Base-by-base conservation (phyloP, 2,329 filamentous ascomycete species). In the Aureobasidium sp. region DNA sequence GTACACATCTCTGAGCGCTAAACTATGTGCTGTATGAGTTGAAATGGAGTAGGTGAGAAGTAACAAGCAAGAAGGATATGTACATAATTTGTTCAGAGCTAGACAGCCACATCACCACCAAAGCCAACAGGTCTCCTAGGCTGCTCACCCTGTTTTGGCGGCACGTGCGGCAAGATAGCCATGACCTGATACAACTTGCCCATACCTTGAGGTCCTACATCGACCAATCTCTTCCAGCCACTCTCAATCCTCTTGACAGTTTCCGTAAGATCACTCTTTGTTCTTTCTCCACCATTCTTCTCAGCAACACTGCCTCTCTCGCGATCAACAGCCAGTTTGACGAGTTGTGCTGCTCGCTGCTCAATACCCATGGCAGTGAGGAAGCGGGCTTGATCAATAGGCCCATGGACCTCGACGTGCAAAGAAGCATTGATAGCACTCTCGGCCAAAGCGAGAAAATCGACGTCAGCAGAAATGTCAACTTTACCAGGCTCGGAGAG, bases 181-280 rank as follows among this genome's bases (percentile, higher is more conserved):
- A 99, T 82, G 27, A 86, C 92, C 77, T 97, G 97, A 74, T 99
- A 99, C 26, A 96, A 79, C 77, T 87, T 92, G 0, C 94, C 94
- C 94, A 99, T 99, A 0, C 92, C 93, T 57, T 84, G 86, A 1
- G 86, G 88, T 0, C 89, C 87, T 46, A 85, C 81, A 73, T 96
- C 92, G n/a, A 97, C 84, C 57, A 99, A 77, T 65, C 94, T 81
- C 76, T 84, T 87, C 84, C 91, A 95, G 0, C 88, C 87, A 65
- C 79, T 83, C 66, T 91, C 85, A 36, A 97, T 79, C 57, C 85
- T 84, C 67, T 79, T 80, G 34, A 77, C 82, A 65, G 79, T 81
- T 64, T 83, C 79, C 41, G 80, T 73, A 20, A 74, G 63, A 61
- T 73, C 71, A 9, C 62, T 65, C 76, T 67, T 72, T 46, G 64